Evolutionary conservation across 805 yeast species (phyloP).

Genomic region (Alloascoidea hylecoeti): DNA sequence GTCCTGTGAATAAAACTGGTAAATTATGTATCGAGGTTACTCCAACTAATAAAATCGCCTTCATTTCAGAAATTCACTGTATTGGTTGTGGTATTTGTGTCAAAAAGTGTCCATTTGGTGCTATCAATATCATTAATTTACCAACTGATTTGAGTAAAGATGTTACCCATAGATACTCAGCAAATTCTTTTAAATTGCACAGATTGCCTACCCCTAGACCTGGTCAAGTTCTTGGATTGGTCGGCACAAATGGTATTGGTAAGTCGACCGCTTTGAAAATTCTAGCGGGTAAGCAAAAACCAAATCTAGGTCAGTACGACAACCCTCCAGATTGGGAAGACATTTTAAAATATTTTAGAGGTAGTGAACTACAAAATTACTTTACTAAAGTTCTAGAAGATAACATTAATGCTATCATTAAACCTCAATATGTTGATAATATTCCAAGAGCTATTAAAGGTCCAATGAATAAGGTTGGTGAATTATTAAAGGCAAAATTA

Average conservation of each 20-base stretch:
- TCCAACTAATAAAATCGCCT: slow-evolving; percentile 84
- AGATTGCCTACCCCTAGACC: slow-evolving; percentile 98
- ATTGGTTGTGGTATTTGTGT: slow-evolving; percentile 99
- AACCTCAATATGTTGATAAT: slow-evolving; percentile 98
- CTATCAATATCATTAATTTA: slow-evolving; percentile 87
- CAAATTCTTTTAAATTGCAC: slow-evolving; percentile 94
- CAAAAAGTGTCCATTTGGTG: slow-evolving; percentile 96
- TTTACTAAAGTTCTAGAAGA: slow-evolving; percentile 91
- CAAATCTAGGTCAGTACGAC: slow-evolving; percentile 87
- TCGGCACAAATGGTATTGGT: slow-evolving; percentile 99
- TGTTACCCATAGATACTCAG: slow-evolving; percentile 95
- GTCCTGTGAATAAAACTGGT: slow-evolving; percentile 98
- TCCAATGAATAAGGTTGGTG: slow-evolving; percentile 76
- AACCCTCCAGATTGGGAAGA: slow-evolving; percentile 98
- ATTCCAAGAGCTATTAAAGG: slow-evolving; percentile 94
- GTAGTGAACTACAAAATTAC: slow-evolving; percentile 92
- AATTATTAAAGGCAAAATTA: slow-evolving; percentile 58
- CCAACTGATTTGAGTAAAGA: slow-evolving; percentile 90
- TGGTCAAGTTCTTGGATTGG: slow-evolving; percentile 95
- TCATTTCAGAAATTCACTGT: slow-evolving; percentile 84
- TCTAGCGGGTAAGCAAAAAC: slow-evolving; percentile 94
- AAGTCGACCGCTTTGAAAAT: slow-evolving; percentile 95
- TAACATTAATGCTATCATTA: slow-evolving; percentile 88
- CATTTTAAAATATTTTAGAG: slow-evolving; percentile 82
- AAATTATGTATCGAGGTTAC: slow-evolving; percentile 94